phyloP scores from a whole-genome alignment of 495 filamentous ascomycete species.

The Penicillium longicatenatum region DNA sequence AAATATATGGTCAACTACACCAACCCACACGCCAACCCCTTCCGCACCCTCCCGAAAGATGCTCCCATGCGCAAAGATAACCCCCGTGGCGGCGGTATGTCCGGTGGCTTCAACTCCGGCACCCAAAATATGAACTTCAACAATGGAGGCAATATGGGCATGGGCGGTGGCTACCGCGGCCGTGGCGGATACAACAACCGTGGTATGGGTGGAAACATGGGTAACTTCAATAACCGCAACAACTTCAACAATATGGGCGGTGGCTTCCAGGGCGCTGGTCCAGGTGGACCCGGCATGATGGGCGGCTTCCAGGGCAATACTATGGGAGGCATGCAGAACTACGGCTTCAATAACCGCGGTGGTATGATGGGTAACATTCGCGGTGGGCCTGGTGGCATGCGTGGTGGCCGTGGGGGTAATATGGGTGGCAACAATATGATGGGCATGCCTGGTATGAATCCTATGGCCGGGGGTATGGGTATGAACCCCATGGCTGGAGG shows the following conservation, averaged over 20 bases:
- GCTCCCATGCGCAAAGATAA: conserved; percentile 70
- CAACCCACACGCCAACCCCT: conserved; percentile 78
- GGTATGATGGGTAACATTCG: conserved; percentile 71
- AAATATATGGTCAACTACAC: conserved; percentile 75
- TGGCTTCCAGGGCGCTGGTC: conserved; percentile 48
- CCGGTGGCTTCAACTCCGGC: conserved; percentile 18
- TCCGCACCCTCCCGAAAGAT: conserved; percentile 90
- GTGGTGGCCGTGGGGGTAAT: conserved; percentile 64
- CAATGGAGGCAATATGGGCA: conserved; percentile 27
- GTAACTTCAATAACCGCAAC: conserved; percentile 31
- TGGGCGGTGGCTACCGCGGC: conserved; percentile 47
- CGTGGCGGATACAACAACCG: conserved; percentile 43
- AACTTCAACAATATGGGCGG: conserved; percentile 40
- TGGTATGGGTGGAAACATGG: conserved; percentile 23
- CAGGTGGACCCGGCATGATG: conserved; percentile 52
- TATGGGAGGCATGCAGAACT: conserved; percentile 61
- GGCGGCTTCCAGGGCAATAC: conserved; percentile 59
- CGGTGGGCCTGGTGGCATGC: conserved; percentile 67
- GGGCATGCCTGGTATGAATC: conserved; percentile 53
- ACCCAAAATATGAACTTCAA: conserved; percentile 31
- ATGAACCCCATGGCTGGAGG: conserved; percentile 60
- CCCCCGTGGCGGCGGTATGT: conserved; percentile 47
- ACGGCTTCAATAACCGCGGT: conserved; percentile 63
- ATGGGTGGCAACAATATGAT: conserved; percentile 39
- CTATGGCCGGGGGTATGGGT: conserved; percentile 53